Percentiles rank a stretch among this genome's conserved stretches.
These are phyloP conservation scores for Flaveria robusta DNA, from an alignment of 129 eudicot species.

Conservation along the genomic window DNA sequence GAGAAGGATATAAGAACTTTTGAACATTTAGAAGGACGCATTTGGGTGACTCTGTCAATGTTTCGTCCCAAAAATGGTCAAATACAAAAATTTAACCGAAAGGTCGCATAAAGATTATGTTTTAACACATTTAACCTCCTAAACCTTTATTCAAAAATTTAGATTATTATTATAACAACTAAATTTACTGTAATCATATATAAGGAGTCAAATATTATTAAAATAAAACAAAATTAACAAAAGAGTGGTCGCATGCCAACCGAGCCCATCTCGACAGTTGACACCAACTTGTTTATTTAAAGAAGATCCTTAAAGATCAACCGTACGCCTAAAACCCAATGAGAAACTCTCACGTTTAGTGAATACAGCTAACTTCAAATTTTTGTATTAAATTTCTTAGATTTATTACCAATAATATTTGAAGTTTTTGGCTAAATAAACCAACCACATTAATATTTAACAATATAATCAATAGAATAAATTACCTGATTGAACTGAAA, in stretches of 20 bases:
- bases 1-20: too few species aligned
- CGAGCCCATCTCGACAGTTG: background rate
- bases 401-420: background rate
- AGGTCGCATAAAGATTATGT: background rate
- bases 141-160: background rate
- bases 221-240: background rate
- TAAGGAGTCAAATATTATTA: background rate
- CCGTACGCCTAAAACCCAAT: background rate
- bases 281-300: background rate
- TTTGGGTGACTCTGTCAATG: too few species aligned
- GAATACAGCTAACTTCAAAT: background rate
- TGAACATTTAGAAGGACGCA: too few species aligned
- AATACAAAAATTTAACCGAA: background rate
- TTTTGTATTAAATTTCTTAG: background rate
- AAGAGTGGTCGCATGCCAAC: background rate
- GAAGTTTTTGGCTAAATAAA: background rate
- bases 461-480: background rate
- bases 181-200: too few species aligned
- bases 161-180: background rate
- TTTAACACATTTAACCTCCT: background rate
- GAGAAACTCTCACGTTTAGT: background rate
- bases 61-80: background rate
- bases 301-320: background rate
- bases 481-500: constrained; percentile 41
- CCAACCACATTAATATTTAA: constrained; percentile 1